These are phyloP conservation scores for Pyrenophora teres DNA, from an alignment of 2,329 filamentous ascomycete species.

Conservation along the genomic window DNA sequence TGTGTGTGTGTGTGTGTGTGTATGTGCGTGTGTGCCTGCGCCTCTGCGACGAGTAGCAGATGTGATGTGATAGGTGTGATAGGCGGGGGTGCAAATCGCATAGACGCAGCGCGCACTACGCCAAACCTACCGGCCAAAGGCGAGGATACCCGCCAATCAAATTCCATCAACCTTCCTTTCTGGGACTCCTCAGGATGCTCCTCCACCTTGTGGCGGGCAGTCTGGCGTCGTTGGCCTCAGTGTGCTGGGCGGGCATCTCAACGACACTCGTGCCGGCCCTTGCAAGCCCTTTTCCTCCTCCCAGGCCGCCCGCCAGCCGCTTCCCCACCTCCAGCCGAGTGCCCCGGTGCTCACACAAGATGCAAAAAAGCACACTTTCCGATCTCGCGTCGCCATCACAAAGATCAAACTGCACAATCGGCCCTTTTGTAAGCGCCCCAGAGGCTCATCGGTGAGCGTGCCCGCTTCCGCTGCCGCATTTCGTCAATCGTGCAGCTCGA, in stretches of 20 bases:
- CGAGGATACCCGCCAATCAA: not conserved
- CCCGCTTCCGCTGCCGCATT: slow-evolving; percentile 18
- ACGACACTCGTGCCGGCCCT: slow-evolving; percentile 5
- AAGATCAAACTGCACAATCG: slow-evolving; percentile 7
- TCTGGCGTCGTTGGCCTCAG: not conserved
- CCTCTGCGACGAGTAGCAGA: not conserved
- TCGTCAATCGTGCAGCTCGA: slow-evolving; percentile 11
- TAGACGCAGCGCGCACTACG: not conserved
- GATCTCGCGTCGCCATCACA: slow-evolving; percentile 7
- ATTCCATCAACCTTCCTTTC: not conserved
- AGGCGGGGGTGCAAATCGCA: not conserved
- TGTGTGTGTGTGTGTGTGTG: not conserved
- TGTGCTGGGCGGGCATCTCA: slow-evolving; percentile 4
- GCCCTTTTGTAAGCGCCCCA: slow-evolving; percentile 6
- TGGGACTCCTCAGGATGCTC: too few species aligned
- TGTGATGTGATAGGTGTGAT: slow-evolving; percentile 1
- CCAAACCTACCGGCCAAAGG: slow-evolving; percentile 1
- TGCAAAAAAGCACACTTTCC: slow-evolving; percentile 10
- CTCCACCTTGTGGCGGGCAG: not conserved
- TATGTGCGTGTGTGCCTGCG: slow-evolving; percentile 2
- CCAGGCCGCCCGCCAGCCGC: slow-evolving; percentile 4
- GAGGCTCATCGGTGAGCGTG: slow-evolving; percentile 13
- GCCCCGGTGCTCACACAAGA: slow-evolving; percentile 2
- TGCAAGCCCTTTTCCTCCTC: not conserved
- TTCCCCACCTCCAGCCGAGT: slow-evolving; percentile 12